phyloP scores from a whole-genome alignment of 1,284 basidiomycete species.

The Heterobasidion occidentale region DNA sequence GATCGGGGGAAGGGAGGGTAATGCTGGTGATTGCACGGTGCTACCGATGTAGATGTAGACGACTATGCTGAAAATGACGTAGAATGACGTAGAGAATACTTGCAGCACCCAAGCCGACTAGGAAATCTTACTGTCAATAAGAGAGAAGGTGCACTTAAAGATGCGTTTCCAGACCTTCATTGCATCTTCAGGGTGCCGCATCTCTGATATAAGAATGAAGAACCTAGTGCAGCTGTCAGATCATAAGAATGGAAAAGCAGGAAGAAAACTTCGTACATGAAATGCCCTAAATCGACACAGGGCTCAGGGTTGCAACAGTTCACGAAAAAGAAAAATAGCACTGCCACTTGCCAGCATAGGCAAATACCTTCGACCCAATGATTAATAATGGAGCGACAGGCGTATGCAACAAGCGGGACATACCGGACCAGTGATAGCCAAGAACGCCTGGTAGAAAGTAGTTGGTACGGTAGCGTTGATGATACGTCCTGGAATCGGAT shows the following conservation, averaged over 20 bases:
- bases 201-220: slow-evolving; percentile 51
- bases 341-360: slow-evolving; percentile 35
- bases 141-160: not conserved
- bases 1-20: slow-evolving; percentile 39
- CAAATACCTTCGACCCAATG: slow-evolving; percentile 20
- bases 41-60: slow-evolving; percentile 53
- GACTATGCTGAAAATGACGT: slow-evolving; percentile 41
- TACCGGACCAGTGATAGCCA: slow-evolving; percentile 47
- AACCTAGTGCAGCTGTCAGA: slow-evolving; percentile 11
- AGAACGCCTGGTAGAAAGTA: slow-evolving; percentile 41
- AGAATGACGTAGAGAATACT: slow-evolving; percentile 42
- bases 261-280: slow-evolving; percentile 29
- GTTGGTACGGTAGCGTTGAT: slow-evolving; percentile 31
- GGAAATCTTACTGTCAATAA: not conserved
- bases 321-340: slow-evolving; percentile 7
- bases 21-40: slow-evolving; percentile 45
- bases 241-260: not conserved
- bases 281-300: slow-evolving; percentile 30
- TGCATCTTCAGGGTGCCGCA: slow-evolving; percentile 41
- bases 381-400: not conserved
- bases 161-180: slow-evolving; percentile 34
- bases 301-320: not conserved
- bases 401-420: not conserved
- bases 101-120: slow-evolving; percentile 47
- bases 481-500: slow-evolving; percentile 35